Base-by-base conservation (phyloP, 495 filamentous ascomycete species). In the Penicillium dipodomyicola region DNA sequence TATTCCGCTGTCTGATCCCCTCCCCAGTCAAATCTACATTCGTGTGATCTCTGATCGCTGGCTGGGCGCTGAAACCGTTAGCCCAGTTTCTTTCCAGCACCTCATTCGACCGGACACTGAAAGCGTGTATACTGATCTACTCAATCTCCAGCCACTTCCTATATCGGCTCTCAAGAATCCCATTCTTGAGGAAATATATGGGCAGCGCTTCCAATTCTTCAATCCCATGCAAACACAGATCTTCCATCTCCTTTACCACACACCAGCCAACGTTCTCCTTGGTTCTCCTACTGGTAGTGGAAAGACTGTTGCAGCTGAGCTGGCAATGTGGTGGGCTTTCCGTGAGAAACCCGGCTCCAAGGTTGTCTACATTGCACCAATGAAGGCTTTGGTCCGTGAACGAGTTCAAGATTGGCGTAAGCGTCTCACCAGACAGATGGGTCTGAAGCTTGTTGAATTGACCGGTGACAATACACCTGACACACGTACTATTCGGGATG, bases 261-360 rank as follows among this genome's bases (percentile, higher is more conserved):
- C 93, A 0, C 70, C 86, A 29, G 85, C 88, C 37, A 99, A 99
- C 64, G 92, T 97, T 8, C 77, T 99, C 5, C 83, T 99, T 7
- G 94, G 94, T n/a, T 97, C 94, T 14, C 94, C 94, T 6, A 99
- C 94, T 6, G 94, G 94, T 48, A 94, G 89, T 77, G 94, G 94
- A 54, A 99, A 99, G 76, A 99, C 94, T 2, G 86, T 99, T 30
- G 94, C 94, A 14, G 89, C 88, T 30, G 94, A 99, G 66, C 68
- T 99, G 50, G 95, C 95, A n/a, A 97, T 99, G 95, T 99, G 94
- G 94, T 96, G 91, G 93, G 92, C 95, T 6, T 97, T 99, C 72
- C 86, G 93, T 11, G 92, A 97, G 68, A 89, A 87, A 40, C 95
- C 95, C 1, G 91, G 92, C 3, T 96, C 90, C 3, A 99, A 99